Evolutionary conservation across 148 eudicot genomes (phyloP), one percentile per base, ranked within the genome.

Genomic region (Amaranthus palmeri): DNA sequence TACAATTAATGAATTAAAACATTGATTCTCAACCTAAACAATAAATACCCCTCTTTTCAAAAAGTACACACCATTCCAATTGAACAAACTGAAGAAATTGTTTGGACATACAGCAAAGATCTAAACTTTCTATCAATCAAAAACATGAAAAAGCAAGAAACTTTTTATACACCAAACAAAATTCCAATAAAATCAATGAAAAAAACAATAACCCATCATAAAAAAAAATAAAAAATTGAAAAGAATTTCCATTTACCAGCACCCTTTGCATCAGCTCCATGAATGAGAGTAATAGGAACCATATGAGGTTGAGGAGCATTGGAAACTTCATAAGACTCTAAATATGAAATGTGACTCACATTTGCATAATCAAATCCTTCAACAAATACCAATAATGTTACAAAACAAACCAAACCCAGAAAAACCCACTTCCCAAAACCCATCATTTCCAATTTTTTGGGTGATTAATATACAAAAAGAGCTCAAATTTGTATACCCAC

Each of bases 191-290:
- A 25, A 25, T 25, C 2, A 0, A 25, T 9, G 42, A 68, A 76
- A 36, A 71, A 49, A 72, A 61, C 59, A 78, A 64, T 41, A 71
- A 66, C 7, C 52, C 17, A 72, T 44, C 43, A 17, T 5, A 25
- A 45, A 50, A 50, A 54, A 36, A 65, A 53, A 52, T 67, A 47
- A n/a, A 67, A 51, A 46, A 45, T 69, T 15, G 68, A 45, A 53
- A 25, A 54, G 72, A 14, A 53, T 73, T 25, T 25, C 36, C 36
- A 25, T 25, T 50, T 87, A 95, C 99, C 96, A 86, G 99, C 99
- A 43, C 97, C 93, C 81, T 87, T 86, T 45, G 85, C 66, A 88
- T 80, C 96, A 86, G 99, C 99, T 78, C 89, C 93, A 58, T 74
- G 80, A 61, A 95, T 83, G 43, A 92, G 90, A 62, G 96, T 88